phyloP scores from a whole-genome alignment of 495 filamentous ascomycete species.

The Podospora conica region DNA sequence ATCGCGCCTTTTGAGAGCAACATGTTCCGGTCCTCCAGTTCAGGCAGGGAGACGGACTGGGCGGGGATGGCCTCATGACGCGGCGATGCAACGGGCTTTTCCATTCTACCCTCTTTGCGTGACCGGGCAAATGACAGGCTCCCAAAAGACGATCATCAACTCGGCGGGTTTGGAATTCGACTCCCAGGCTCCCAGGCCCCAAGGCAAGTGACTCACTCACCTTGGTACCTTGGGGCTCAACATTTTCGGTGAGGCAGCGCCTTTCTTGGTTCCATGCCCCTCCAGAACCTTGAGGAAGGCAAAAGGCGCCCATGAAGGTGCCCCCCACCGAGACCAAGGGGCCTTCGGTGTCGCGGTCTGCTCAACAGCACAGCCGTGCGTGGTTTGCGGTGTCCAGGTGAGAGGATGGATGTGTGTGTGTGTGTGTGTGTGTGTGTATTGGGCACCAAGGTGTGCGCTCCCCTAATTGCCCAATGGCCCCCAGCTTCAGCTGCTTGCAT shows the following conservation, averaged over 20 bases:
- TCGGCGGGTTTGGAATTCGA: background rate
- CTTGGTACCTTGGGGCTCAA: background rate
- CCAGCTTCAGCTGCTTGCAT: background rate
- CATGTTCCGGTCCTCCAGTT: background rate
- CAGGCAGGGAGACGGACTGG: too few relatives aligned
- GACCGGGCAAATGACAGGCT: background rate
- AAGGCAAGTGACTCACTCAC: background rate
- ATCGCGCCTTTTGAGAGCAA: background rate
- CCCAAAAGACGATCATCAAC: background rate
- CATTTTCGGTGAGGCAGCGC: background rate
- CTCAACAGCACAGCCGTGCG: background rate
- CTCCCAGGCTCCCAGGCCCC: background rate
- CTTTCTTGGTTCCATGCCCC: background rate
- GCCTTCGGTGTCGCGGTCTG: background rate
- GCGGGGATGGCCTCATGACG: background rate
- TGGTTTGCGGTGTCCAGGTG: background rate
- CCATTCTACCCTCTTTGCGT: background rate
- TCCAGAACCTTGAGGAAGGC: background rate
- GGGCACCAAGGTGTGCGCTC: background rate
- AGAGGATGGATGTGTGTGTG: too few relatives aligned
- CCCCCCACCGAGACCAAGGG: background rate
- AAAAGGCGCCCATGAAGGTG: background rate
- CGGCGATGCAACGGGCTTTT: background rate
- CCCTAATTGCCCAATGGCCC: background rate
- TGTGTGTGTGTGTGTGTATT: too few relatives aligned